A percentile compares a stretch with the other conserved stretches of the same genome.
phyloP scores from a whole-genome alignment of 1,139 yeast species.

The Candida sanyaensis region DNA sequence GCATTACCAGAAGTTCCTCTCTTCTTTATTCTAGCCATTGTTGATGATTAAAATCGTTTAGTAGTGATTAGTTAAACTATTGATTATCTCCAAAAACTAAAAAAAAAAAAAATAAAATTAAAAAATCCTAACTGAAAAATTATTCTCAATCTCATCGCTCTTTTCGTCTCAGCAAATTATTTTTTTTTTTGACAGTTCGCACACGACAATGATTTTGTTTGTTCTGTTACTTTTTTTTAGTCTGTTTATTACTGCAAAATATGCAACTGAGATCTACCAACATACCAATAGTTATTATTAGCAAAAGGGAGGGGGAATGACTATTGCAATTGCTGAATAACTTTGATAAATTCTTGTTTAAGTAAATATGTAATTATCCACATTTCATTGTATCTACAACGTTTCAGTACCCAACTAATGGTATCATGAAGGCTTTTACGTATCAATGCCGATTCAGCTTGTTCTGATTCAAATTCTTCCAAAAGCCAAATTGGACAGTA shows the following conservation, averaged over 20 bases:
- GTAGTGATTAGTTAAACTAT: no score
- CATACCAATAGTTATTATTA: no score
- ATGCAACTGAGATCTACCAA: not conserved
- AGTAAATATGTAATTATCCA: conserved; percentile 26
- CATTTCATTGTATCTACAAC: conserved; percentile 20
- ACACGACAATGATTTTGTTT: no score
- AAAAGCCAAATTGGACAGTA: conserved; percentile 17
- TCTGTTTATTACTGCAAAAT: not conserved
- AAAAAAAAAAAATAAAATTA: not conserved
- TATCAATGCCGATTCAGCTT: not conserved
- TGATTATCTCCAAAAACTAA: not conserved
- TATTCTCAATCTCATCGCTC: no score
- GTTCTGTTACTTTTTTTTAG: no score
- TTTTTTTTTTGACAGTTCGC: no score
- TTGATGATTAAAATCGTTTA: not conserved
- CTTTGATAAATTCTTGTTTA: conserved; percentile 16
- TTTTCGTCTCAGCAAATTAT: no score
- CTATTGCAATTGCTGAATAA: not conserved
- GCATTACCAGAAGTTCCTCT: conserved; percentile 89
- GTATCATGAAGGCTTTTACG: not conserved
- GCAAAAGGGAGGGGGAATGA: no score
- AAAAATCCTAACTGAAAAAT: no score
- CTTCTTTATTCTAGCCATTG: conserved; percentile 56
- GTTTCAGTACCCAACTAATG: conserved; percentile 1
- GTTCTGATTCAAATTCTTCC: not conserved